Percentiles rank a stretch among this genome's conserved stretches.
phyloP scores from a whole-genome alignment of 2,329 filamentous ascomycete genomes.

The Lojkania enalia region DNA sequence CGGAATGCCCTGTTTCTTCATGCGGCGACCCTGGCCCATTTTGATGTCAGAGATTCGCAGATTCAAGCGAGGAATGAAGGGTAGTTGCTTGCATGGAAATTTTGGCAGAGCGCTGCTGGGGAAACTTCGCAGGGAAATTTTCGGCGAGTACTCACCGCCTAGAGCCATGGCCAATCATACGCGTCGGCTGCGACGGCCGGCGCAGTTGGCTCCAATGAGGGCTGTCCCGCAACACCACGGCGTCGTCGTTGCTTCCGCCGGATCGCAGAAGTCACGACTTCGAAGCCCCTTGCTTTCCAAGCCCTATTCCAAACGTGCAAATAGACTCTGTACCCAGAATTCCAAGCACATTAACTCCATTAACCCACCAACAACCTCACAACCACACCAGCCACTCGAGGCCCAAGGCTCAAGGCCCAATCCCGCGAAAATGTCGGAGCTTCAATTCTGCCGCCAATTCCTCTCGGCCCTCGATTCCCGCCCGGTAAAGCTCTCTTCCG shows the following conservation, averaged over 20 bases:
- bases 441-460: conserved; percentile 82
- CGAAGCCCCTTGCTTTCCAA: too few species aligned
- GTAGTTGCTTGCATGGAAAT: conserved; percentile 6
- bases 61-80: conserved; percentile 1
- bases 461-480: conserved; percentile 77
- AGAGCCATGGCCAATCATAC: neutral
- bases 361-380: neutral
- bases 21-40: conserved; percentile 89
- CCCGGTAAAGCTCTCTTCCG: conserved; percentile 78
- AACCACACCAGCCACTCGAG: neutral
- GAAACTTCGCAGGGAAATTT: conserved; percentile 22
- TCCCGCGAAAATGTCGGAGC: conserved; percentile 57
- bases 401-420: neutral
- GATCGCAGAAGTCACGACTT: too few species aligned
- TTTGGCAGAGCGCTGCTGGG: conserved; percentile 11
- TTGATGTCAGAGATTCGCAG: conserved; percentile 13
- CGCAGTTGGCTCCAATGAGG: conserved; percentile 14
- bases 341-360: neutral
- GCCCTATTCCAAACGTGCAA: too few species aligned
- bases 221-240: conserved; percentile 27
- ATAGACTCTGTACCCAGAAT: too few species aligned
- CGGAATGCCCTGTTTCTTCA: conserved; percentile 93
- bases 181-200: conserved; percentile 21
- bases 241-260: conserved; percentile 35
- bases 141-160: conserved; percentile 14